phyloP scores from a whole-genome alignment of 176 grass and related monocot genomes.

The Rhynchospora breviuscula region DNA sequence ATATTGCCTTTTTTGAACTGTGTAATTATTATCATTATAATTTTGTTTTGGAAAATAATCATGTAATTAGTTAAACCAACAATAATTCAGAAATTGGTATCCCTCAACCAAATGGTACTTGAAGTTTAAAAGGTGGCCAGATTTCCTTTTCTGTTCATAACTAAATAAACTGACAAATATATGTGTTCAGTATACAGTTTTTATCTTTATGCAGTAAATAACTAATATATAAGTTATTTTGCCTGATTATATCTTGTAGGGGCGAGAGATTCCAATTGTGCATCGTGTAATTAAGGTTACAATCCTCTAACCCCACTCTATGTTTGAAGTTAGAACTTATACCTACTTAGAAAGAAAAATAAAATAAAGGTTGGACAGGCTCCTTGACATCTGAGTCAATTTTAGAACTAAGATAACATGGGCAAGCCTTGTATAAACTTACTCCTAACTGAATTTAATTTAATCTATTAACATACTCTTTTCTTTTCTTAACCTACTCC shows the following conservation, averaged over 20 bases:
- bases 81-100: neutral
- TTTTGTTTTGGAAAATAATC: too few species aligned
- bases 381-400: neutral
- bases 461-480: neutral
- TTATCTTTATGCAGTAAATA: neutral
- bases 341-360: neutral
- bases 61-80: neutral
- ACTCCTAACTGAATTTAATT: neutral
- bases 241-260: slow-evolving; percentile 34
- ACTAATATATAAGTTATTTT: neutral
- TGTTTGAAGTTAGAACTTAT: neutral
- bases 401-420: neutral
- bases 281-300: slow-evolving; percentile 90
- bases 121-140: neutral
- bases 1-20: neutral
- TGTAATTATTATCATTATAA: neutral
- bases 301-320: neutral
- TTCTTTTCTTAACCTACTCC: neutral
- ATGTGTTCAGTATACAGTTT: neutral
- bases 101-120: neutral
- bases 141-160: neutral
- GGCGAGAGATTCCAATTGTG: slow-evolving; percentile 77
- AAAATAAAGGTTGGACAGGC: neutral
- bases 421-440: neutral
- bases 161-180: neutral